Conservation (phyloP, 2,329 filamentous ascomycete species). For the Fusarium keratoplasticum region DNA sequence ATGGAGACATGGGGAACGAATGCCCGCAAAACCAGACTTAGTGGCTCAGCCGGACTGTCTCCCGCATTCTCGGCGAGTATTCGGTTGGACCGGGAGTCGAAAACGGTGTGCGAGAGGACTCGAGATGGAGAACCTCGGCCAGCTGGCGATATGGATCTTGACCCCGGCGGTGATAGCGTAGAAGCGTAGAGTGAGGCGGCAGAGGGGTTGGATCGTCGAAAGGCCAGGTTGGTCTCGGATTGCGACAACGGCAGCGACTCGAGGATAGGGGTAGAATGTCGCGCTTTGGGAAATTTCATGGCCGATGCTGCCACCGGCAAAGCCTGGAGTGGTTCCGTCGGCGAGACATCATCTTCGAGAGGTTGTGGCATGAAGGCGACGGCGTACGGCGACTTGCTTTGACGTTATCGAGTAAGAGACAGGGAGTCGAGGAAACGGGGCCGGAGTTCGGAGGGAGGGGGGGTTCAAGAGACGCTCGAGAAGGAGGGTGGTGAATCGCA, state of each 20-base stretch:
- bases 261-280: constrained; percentile 66
- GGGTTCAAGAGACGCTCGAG: constrained; percentile 42
- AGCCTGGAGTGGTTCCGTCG: constrained; percentile 75
- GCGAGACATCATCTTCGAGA: constrained; percentile 68
- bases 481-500: constrained; percentile 36
- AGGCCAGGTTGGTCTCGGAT: constrained; percentile 66
- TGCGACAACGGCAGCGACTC: constrained; percentile 59
- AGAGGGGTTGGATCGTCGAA: constrained; percentile 66
- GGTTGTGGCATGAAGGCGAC: constrained; percentile 74
- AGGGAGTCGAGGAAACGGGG: constrained; percentile 13
- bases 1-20: constrained; percentile 92
- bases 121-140: constrained; percentile 69
- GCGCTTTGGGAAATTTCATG: constrained; percentile 70
- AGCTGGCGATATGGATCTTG: constrained; percentile 75
- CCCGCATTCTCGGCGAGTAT: constrained; percentile 58
- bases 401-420: constrained; percentile 16
- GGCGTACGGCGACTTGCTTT: constrained; percentile 24
- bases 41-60: constrained; percentile 64
- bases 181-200: constrained; percentile 73
- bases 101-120: constrained; percentile 68
- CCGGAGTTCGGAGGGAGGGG: constrained; percentile 16
- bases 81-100: constrained; percentile 59
- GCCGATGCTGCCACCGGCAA: constrained; percentile 74
- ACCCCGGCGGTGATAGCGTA: constrained; percentile 75
- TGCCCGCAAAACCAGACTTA: constrained; percentile 79